Percentiles rank a stretch among this genome's conserved stretches.
These are phyloP conservation scores for Talaromyces sp. DNA, from an alignment of 2,329 filamentous ascomycete genomes.

Conservation along the genomic window DNA sequence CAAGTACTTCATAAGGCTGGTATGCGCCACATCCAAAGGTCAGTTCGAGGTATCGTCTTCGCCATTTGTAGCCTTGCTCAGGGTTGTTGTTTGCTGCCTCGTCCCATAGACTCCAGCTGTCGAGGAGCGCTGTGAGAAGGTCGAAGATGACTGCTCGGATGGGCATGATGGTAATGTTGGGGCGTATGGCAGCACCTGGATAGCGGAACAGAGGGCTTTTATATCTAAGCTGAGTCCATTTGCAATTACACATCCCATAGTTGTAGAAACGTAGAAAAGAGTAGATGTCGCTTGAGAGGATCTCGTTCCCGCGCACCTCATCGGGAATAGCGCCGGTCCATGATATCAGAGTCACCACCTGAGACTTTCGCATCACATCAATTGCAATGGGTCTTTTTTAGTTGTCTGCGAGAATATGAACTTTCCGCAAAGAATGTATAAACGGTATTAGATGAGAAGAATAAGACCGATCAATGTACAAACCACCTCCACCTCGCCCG, in stretches of 20 bases:
- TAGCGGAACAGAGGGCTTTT: background rate
- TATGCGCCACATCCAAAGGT: constrained; percentile 37
- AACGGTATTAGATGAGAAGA: no score
- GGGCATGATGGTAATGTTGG: background rate
- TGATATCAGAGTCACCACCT: background rate
- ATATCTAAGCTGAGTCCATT: background rate
- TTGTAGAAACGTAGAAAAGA: background rate
- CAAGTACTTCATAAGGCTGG: constrained; percentile 27
- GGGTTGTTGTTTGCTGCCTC: constrained; percentile 22
- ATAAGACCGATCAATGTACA: background rate
- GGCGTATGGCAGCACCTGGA: background rate
- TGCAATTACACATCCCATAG: background rate
- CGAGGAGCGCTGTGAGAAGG: constrained; percentile 40
- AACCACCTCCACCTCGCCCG: background rate
- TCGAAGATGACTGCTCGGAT: constrained; percentile 38
- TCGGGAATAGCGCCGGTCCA: background rate
- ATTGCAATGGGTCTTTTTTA: background rate
- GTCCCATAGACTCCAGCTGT: constrained; percentile 42
- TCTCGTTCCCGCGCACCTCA: constrained; percentile 4
- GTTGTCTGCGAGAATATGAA: background rate
- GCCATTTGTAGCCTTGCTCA: constrained; percentile 29
- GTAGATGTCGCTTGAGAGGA: background rate
- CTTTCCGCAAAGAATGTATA: no score
- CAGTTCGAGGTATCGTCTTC: constrained; percentile 37
- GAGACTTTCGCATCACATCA: no score